Percentiles rank a stretch among this genome's conserved stretches.
Conservation (phyloP, 2,329 filamentous ascomycete genomes). For the Sporothrix mexicana region DNA sequence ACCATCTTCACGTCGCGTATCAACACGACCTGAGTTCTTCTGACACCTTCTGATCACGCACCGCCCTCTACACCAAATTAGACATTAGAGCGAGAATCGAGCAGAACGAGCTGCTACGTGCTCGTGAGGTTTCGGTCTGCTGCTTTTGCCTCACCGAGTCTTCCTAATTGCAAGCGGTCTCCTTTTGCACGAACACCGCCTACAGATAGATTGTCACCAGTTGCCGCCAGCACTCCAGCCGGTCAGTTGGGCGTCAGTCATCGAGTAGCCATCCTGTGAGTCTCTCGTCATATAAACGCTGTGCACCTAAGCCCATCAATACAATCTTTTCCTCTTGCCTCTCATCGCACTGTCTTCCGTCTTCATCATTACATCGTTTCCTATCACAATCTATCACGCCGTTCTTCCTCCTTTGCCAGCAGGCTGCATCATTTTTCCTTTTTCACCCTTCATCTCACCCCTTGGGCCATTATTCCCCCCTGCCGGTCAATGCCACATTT, state of each 20-base stretch:
- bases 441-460: conserved; percentile 12
- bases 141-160: conserved; percentile 3
- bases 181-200: background rate
- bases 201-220: background rate
- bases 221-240: background rate
- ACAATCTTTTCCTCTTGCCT: background rate
- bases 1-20: background rate
- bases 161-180: background rate
- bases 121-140: background rate
- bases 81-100: background rate
- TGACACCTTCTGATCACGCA: background rate
- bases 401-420: background rate
- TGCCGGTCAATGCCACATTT: conserved; percentile 12
- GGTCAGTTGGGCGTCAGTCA: conserved; percentile 7
- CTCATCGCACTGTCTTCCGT: background rate
- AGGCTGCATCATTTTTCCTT: background rate
- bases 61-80: too few species aligned
- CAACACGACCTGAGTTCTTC: background rate
- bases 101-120: background rate
- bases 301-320: background rate
- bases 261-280: conserved; percentile 15
- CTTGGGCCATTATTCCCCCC: background rate
- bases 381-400: background rate
- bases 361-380: background rate
- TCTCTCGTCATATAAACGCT: background rate